These are phyloP conservation scores for Pseudocercospora pini-densiflorae DNA, from an alignment of 2,329 filamentous ascomycete species.

Conservation along the genomic window DNA sequence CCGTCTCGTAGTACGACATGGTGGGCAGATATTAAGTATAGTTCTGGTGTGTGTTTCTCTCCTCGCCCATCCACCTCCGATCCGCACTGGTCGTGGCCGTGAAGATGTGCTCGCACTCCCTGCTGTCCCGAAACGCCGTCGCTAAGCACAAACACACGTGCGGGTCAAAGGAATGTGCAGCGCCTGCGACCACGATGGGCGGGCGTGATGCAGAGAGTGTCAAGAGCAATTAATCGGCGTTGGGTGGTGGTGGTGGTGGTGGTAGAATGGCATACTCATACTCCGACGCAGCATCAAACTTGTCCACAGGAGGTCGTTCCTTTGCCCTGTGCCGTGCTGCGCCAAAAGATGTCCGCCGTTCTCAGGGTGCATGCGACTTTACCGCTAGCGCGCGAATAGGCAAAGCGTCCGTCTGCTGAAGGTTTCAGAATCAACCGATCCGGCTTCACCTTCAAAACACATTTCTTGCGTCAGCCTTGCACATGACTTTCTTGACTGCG, in stretches of 20 bases:
- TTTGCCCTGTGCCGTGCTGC: background rate
- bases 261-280: slow-evolving; percentile 4
- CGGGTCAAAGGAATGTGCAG: slow-evolving; percentile 13
- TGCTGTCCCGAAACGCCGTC: slow-evolving; percentile 6
- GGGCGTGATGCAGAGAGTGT: background rate
- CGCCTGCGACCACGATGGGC: background rate
- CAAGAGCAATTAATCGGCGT: background rate
- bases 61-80: slow-evolving; percentile 4
- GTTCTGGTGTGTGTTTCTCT: background rate
- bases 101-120: background rate
- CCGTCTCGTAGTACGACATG: slow-evolving; percentile 97
- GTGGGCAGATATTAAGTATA: slow-evolving; percentile 7
- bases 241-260: background rate
- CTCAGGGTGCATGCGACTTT: background rate
- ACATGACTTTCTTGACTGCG: background rate
- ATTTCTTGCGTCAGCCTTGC: background rate
- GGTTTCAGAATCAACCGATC: background rate
- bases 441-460: background rate
- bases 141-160: slow-evolving; percentile 10
- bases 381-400: background rate
- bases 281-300: background rate
- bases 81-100: background rate
- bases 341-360: background rate
- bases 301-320: background rate
- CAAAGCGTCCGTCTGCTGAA: background rate